Evolutionary conservation across 495 filamentous ascomycete species (phyloP), one percentile per base, ranked within the genome.

Genomic region (Rhizodiscina lignyota): DNA sequence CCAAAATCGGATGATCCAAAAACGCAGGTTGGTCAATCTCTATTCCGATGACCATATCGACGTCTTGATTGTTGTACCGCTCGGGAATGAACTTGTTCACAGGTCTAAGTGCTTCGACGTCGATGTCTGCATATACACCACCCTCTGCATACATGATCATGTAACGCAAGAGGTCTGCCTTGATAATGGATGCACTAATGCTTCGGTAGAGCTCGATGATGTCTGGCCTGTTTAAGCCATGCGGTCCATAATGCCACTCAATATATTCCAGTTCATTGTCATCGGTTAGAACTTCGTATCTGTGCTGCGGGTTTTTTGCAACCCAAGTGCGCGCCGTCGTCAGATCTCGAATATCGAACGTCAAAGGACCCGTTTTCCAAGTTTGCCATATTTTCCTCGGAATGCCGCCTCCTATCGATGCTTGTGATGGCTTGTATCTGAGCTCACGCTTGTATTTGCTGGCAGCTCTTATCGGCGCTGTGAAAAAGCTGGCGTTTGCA

Each of bases 201-300:
- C 58, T 51, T 20, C 55, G 52, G 49, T 75, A 79, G 15, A 65
- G 61, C 4, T 68, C 46, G 27, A 76, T 62, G 31, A 77, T 74
- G 43, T 75, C 68, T 28, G 61, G 62, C 21, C 70, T 67, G 49
- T 76, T 67, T 50, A 70, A 58, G 23, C 69, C 69, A 4, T 54
- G 47, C 12, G 65, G 59, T 12, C 70, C 70, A 39, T 64, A 78
- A 43, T 74, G 61, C 32, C 54, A 58, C 40, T 73, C 65, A 32
- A 78, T 66, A 38, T 72, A 79, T 33, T 58, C 49, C 37, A 70
- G 37, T 34, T 66, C 71, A 41, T 72, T 74, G 48, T 56, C 51
- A 49, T 79, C 74, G 23, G 72, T 77, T 45, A 79, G 37, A 21
- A 77, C 66, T 52, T 79, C 74, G 52, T 79, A 76, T 36, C 70